Evolutionary conservation across 1,284 basidiomycete species (phyloP).

Genomic region (Ceratorhiza oryzae-sativae): DNA sequence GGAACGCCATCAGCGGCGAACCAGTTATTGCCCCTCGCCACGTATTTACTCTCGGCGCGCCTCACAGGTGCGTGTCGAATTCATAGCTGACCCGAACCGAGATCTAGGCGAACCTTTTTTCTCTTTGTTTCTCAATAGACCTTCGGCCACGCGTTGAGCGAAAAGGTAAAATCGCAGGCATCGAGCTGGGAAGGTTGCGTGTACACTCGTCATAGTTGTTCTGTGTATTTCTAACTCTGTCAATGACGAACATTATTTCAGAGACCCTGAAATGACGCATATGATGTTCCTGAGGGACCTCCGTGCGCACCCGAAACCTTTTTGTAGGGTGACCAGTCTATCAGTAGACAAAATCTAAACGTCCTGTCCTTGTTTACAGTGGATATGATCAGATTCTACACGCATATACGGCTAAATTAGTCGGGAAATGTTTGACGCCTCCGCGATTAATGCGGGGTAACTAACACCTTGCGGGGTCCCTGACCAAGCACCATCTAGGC

Average conservation of each 20-base stretch:
- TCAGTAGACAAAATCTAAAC: too few species aligned
- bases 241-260: background rate
- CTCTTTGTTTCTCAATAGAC: background rate
- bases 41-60: background rate
- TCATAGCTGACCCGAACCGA: background rate
- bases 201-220: background rate
- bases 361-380: too few species aligned
- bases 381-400: too few species aligned
- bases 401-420: constrained; percentile 9
- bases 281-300: constrained; percentile 2
- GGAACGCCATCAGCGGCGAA: background rate
- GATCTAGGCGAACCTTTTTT: background rate
- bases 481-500: background rate
- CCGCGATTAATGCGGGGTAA: constrained; percentile 5
- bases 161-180: background rate
- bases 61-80: background rate
- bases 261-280: constrained; percentile 4
- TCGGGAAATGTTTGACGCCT: constrained; percentile 8
- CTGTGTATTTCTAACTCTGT: constrained; percentile 1
- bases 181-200: background rate
- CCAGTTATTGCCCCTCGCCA: background rate
- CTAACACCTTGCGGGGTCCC: background rate
- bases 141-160: background rate
- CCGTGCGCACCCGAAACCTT: background rate
- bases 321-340: too few species aligned